These are phyloP conservation scores for Cytospora leucostoma DNA, from an alignment of 2,329 filamentous ascomycete genomes.

Conservation along the genomic window DNA sequence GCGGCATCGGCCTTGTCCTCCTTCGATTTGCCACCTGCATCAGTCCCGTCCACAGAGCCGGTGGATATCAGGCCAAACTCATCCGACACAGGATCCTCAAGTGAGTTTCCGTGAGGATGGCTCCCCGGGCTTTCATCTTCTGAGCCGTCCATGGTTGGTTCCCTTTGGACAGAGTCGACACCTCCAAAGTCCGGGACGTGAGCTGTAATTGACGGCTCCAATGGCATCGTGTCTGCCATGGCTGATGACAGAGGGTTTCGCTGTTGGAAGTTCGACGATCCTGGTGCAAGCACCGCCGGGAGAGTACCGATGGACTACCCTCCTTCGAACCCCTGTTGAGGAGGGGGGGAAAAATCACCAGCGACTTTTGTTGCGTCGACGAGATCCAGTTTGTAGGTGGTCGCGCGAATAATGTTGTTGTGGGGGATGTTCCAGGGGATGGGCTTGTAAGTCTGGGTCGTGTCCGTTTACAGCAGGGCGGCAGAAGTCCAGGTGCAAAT, in stretches of 20 bases:
- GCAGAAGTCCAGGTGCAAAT: conserved; percentile 39
- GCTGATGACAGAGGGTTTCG: conserved; percentile 39
- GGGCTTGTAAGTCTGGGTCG: conserved; percentile 37
- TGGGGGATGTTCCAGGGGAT: conserved; percentile 40
- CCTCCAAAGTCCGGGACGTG: conserved; percentile 39
- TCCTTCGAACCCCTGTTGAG: conserved; percentile 48
- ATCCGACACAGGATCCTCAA: conserved; percentile 58
- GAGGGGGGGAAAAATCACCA: conserved; percentile 52
- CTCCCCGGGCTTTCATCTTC: conserved; percentile 49
- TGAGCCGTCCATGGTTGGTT: conserved; percentile 43
- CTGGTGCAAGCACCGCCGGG: conserved; percentile 38
- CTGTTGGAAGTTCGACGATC: conserved; percentile 37
- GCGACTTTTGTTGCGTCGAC: conserved; percentile 52
- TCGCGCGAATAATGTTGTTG: conserved; percentile 14
- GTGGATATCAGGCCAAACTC: conserved; percentile 58
- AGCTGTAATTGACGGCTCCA: conserved; percentile 41
- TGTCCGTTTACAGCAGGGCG: conserved; percentile 37
- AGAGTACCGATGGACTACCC: conserved; percentile 45
- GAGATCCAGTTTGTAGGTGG: conserved; percentile 35
- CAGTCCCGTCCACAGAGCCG: conserved; percentile 53
- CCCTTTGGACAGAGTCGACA: conserved; percentile 22
- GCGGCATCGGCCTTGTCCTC: conserved; percentile 60
- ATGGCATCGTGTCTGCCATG: conserved; percentile 41
- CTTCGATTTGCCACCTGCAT: conserved; percentile 54
- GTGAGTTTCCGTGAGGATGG: conserved; percentile 45